Conservation (phyloP, 2,329 filamentous ascomycete species). For the Fonsecaea pedrosoi region DNA sequence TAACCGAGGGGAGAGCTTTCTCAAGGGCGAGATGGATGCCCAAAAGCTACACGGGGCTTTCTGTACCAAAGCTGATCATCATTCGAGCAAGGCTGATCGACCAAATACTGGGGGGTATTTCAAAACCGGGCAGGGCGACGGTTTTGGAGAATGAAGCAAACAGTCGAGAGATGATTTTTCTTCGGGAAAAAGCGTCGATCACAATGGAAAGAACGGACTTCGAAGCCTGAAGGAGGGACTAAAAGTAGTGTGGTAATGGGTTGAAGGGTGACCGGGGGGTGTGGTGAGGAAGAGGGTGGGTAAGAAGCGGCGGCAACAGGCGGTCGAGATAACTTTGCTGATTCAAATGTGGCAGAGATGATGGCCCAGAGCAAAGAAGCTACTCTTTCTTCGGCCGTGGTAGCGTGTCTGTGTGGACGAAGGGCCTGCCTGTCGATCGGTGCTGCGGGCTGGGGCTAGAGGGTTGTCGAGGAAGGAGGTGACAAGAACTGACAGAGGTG, state of each 20-base stretch:
- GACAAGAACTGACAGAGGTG: slow-evolving; percentile 7
- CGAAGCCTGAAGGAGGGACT: slow-evolving; percentile 1
- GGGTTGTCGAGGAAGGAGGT: not conserved
- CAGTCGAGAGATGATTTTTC: slow-evolving; percentile 5
- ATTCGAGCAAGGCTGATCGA: slow-evolving; percentile 7
- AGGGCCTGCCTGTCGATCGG: slow-evolving; percentile 2
- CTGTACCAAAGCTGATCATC: slow-evolving; percentile 6
- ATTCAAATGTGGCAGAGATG: not conserved
- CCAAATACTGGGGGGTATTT: slow-evolving; percentile 1
- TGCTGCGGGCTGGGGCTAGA: slow-evolving; percentile 1
- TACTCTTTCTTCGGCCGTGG: slow-evolving; percentile 5
- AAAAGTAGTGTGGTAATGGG: slow-evolving; percentile 6
- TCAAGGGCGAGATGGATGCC: slow-evolving; percentile 9
- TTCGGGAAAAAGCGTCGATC: slow-evolving; percentile 17
- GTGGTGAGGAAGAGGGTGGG: not conserved
- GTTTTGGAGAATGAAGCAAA: slow-evolving; percentile 14
- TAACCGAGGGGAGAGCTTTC: slow-evolving; percentile 20
- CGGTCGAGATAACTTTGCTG: slow-evolving; percentile 6
- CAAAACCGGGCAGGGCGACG: slow-evolving; percentile 8
- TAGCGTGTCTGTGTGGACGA: slow-evolving; percentile 5
- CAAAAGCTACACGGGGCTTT: slow-evolving; percentile 13
- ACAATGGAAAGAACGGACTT: slow-evolving; percentile 5
- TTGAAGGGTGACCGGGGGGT: not conserved
- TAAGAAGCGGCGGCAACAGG: slow-evolving; percentile 4
- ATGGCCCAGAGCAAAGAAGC: not conserved